Evolutionary conservation across 1,139 yeast species (phyloP).

Genomic region (Saccharomyces hybrid): DNA sequence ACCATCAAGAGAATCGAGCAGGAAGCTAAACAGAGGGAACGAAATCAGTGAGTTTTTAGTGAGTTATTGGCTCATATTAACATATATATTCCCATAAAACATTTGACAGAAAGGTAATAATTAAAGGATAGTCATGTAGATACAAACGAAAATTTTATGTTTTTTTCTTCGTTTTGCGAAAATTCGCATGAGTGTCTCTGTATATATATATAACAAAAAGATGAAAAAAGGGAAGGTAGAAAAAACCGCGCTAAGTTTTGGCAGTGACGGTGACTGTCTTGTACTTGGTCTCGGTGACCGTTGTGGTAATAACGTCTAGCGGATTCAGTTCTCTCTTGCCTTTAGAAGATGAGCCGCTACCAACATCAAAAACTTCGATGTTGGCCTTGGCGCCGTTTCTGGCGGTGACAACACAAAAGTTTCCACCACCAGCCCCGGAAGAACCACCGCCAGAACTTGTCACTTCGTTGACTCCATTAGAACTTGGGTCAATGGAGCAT

Average conservation of each 20-base stretch:
- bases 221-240: background rate
- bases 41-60: background rate
- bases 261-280: slow-evolving; percentile 11
- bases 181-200: background rate
- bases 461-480: slow-evolving; percentile 50
- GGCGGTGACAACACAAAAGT: slow-evolving; percentile 80
- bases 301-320: background rate
- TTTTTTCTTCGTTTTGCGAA: background rate
- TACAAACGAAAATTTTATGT: background rate
- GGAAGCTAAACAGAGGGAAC: slow-evolving; percentile 26
- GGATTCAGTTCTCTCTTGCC: background rate
- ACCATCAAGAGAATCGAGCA: slow-evolving; percentile 48
- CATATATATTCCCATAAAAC: background rate
- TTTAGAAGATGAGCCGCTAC: background rate
- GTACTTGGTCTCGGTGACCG: slow-evolving; percentile 12
- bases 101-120: background rate
- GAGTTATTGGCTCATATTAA: background rate
- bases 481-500: slow-evolving; percentile 72
- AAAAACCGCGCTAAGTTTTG: background rate
- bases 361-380: slow-evolving; percentile 57
- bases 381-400: slow-evolving; percentile 53
- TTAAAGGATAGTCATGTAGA: background rate
- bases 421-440: slow-evolving; percentile 57
- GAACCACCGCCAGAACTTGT: slow-evolving; percentile 27
- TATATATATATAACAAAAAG: background rate